Conservation (phyloP, 768 basidiomycete genomes). For the Sistotremastrum suecicum region DNA sequence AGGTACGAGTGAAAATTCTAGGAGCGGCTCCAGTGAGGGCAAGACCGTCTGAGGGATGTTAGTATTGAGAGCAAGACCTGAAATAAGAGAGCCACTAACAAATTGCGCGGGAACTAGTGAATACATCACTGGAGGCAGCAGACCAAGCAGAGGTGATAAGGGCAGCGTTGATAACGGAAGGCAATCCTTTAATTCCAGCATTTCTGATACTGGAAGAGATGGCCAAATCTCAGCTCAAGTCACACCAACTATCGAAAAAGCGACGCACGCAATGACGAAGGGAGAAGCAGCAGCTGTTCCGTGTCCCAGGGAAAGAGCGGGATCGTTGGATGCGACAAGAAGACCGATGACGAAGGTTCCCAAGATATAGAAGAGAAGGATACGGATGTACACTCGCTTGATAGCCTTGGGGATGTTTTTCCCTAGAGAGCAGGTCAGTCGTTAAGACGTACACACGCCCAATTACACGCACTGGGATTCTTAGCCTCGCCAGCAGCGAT, state of each 20-base stretch:
- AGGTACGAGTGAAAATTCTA: constrained; percentile 55
- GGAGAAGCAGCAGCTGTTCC: constrained; percentile 67
- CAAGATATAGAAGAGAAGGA: constrained; percentile 53
- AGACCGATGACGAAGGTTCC: constrained; percentile 70
- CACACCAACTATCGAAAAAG: too few species aligned
- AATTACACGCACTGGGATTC: constrained; percentile 39
- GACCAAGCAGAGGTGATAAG: constrained; percentile 88
- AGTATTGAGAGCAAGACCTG: constrained; percentile 1
- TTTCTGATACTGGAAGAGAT: constrained; percentile 29
- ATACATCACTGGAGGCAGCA: constrained; percentile 78
- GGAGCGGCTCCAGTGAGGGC: constrained; percentile 74
- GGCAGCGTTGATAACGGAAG: constrained; percentile 74
- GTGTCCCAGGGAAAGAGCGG: constrained; percentile 32
- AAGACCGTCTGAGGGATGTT: constrained; percentile 47
- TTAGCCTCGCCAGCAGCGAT: constrained; percentile 85
- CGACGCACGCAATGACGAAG: constrained; percentile 67
- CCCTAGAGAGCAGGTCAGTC: constrained; percentile 12
- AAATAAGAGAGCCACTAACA: constrained; percentile 32
- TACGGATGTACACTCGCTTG: constrained; percentile 55
- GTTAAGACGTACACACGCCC: neutral
- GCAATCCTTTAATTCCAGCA: constrained; percentile 78
- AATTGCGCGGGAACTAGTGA: constrained; percentile 76
- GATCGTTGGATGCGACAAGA: constrained; percentile 61
- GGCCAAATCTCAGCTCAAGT: neutral
- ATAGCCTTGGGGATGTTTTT: constrained; percentile 56